phyloP scores from a whole-genome alignment of 257 asterid species.

The Solanum medicagineum region DNA sequence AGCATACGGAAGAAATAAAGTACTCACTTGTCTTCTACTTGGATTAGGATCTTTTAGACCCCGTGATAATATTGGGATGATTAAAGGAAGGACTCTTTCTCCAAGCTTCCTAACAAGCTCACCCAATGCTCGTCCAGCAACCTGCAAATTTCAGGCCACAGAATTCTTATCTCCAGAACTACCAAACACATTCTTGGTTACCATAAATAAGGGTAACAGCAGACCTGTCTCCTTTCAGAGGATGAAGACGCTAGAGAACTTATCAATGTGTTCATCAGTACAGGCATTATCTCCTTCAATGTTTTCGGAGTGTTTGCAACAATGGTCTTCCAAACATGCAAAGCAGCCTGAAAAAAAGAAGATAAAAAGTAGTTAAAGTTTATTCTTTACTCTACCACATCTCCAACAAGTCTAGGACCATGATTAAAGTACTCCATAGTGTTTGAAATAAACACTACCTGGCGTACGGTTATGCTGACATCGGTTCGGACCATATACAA shows the following conservation, averaged over 20 bases:
- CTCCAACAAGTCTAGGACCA: neutral
- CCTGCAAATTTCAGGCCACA: conserved; percentile 34
- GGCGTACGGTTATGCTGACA: conserved; percentile 91
- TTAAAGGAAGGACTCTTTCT: conserved; percentile 92
- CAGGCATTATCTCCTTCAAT: conserved; percentile 95
- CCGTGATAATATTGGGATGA: conserved; percentile 80
- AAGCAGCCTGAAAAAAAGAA: conserved; percentile 63
- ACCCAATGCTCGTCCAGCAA: conserved; percentile 91
- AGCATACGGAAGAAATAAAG: conserved; percentile 2
- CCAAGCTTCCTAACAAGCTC: conserved; percentile 99
- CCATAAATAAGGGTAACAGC: neutral
- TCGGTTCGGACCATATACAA: conserved; percentile 98
- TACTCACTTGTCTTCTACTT: conserved; percentile 83
- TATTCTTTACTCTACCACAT: neutral
- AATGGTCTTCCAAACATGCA: conserved; percentile 99
- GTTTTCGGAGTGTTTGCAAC: conserved; percentile 99
- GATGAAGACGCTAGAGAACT: conserved; percentile 90
- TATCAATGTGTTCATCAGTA: conserved; percentile 86
- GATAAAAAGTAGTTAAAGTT: neutral
- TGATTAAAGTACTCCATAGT: conserved; percentile 2
- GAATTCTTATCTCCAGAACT: neutral
- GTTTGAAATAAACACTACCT: conserved; percentile 39
- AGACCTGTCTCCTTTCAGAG: conserved; percentile 95
- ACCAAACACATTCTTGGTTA: neutral
- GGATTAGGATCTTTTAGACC: conserved; percentile 77